A percentile compares a stretch with the other conserved stretches of the same genome.
phyloP scores from a whole-genome alignment of 2,329 filamentous ascomycete genomes.

The Aspergillus sp. region DNA sequence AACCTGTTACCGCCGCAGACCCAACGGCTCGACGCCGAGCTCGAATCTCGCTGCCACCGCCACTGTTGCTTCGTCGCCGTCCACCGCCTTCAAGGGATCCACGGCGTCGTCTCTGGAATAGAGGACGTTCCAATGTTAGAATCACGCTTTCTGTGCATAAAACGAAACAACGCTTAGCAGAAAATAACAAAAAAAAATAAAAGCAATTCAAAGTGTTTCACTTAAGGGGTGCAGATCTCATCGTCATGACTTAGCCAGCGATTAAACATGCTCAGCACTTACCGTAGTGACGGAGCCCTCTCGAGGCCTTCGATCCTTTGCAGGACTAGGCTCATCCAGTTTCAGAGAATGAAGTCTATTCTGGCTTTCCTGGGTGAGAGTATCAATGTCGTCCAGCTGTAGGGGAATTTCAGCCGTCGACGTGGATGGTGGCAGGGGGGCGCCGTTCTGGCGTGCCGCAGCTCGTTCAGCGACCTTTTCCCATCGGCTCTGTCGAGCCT shows the following conservation, averaged over 20 bases:
- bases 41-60: constrained; percentile 43
- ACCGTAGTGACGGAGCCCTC: constrained; percentile 47
- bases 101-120: constrained; percentile 48
- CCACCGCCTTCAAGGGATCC: constrained; percentile 41
- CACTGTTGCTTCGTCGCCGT: constrained; percentile 43
- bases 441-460: constrained; percentile 61
- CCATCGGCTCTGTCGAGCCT: constrained; percentile 83
- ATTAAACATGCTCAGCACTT: constrained; percentile 23
- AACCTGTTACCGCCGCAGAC: constrained; percentile 34
- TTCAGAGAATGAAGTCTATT: constrained; percentile 87
- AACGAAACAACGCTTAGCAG: constrained; percentile 41
- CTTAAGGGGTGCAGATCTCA: constrained; percentile 20
- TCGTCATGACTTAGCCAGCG: constrained; percentile 21
- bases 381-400: constrained; percentile 70
- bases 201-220: background rate
- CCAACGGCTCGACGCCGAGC: constrained; percentile 42
- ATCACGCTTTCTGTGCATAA: constrained; percentile 45
- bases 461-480: constrained; percentile 80
- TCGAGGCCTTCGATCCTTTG: constrained; percentile 52
- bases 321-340: constrained; percentile 64
- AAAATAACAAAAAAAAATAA: constrained; percentile 29
- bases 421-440: constrained; percentile 36
- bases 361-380: constrained; percentile 76
- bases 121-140: constrained; percentile 48
- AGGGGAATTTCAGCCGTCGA: constrained; percentile 47